Base-by-base conservation (phyloP, 2,329 filamentous ascomycete genomes). In the Cephalotrichum gorgonifer region DNA sequence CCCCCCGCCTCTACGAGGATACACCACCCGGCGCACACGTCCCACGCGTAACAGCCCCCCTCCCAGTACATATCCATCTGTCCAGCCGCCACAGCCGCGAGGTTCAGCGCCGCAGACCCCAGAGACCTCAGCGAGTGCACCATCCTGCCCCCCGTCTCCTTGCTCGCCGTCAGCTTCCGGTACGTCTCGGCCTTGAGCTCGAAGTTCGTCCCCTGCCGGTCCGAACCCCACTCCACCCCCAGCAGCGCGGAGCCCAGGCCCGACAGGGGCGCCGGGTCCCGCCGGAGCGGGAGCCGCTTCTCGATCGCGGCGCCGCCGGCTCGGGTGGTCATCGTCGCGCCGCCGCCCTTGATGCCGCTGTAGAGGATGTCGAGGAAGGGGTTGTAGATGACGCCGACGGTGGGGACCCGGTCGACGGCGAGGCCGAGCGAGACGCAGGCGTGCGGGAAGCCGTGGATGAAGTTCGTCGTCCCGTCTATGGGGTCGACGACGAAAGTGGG, bases 401-500 rank as follows among this genome's bases (percentile, higher is more conserved):
- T 70, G 22, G 86, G 85, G 11, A 62, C 59, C 54, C 76, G 75
- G 58, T 76, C 66, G 53, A 88, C 65, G 41, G 83, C 75, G 50
- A 91, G 74, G 43, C 86, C 86, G 30, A 91, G 79, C 11, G 84
- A 88, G 66, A 90, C 83, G 67, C 81, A 86, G 53, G 86, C 85
- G 57, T 80, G 75, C 4, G 85, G 84, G 65, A 87, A 84, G 20
- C 76, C 77, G 66, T 90, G 86, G 43, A 90, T 77, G 60, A 91
- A 89, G 72, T 90, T 90, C 46, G 83, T 88, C 6, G 80, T 89
- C 59, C 85, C 86, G 66, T 91, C 86, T 57, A 91, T 89, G 42
- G 86, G 86, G 62, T 91, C 86, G 55, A 86, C 82, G 59, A 90
- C 77, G 66, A 90, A 90, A 41, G 86, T 91, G 2, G 86, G 86